Base-by-base conservation (phyloP, 805 yeast genomes). In the Pichia phayaonensis region DNA sequence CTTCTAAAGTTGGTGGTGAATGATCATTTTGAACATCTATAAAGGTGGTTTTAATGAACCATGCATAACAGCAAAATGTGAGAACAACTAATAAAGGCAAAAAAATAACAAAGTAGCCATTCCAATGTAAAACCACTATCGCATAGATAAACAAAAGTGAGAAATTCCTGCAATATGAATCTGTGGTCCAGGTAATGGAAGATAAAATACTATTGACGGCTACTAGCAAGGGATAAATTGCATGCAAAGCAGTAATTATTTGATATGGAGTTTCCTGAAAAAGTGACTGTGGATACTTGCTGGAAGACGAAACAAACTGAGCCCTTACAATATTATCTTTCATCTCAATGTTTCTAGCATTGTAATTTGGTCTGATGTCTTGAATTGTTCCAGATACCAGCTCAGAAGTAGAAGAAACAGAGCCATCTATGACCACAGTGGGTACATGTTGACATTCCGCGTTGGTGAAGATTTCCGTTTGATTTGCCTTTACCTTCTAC, bases 111-210 rank as follows among this genome's bases (percentile, higher is more conserved):
- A 71, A 61, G 23, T 74, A 51, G 11, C 59, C 39, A 5, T 62
- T 51, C 83, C 83, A 77, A 54, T 75, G 70, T 57, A 70, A 55
- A 15, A 76, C 71, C 1, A 71, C 29, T 31, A 69, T 62, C 13
- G 73, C 65, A 54, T 72, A 74, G 1, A 59, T 53, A 5, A 71
- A 70, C 31, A 76, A 64, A 1, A 71, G 38, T 8, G 77, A 58
- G 50, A 76, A 70, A 56, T 77, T 79, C 52, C 67, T 67, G 55
- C 74, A 76, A 11, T 74, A 63, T 49, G 76, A 77, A 5, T 69
- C 74, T 52, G 76, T 76, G 1, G 84, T 77, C 84, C 84, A 79
- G 1, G 83, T 77, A 21, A 77, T 53, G 15, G 75, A 60, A 39
- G 75, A 75, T 18, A 79, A 59, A 8, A 71, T 49, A 41, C 68